Percentiles rank a stretch among this genome's conserved stretches.
Evolutionary conservation across 2,329 filamentous ascomycete species (phyloP).

Genomic region (Trichoderma sp.): DNA sequence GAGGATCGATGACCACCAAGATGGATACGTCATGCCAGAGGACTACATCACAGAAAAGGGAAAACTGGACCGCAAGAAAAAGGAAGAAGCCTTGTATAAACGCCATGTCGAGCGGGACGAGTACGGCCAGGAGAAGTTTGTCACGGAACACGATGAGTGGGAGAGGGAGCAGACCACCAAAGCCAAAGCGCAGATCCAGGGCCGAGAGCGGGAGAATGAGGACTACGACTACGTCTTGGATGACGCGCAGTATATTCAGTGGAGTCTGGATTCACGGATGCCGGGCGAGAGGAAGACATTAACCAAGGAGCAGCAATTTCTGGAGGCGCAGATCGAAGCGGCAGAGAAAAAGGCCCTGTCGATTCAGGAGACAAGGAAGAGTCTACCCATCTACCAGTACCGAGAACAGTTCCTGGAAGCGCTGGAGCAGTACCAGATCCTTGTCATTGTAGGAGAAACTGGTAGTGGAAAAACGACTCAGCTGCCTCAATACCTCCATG

Average conservation of each 20-base stretch:
- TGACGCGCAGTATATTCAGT: constrained; percentile 83
- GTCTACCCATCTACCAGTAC: constrained; percentile 86
- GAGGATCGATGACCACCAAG: constrained; percentile 85
- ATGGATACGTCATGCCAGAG: constrained; percentile 91
- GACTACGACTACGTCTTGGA: constrained; percentile 96
- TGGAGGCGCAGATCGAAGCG: constrained; percentile 81
- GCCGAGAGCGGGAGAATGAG: constrained; percentile 73
- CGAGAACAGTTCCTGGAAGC: constrained; percentile 85
- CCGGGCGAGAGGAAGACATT: constrained; percentile 72
- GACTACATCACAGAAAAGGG: constrained; percentile 95
- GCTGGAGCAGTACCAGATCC: constrained; percentile 79
- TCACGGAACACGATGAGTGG: constrained; percentile 96
- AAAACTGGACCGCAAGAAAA: constrained; percentile 83
- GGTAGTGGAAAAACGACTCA: constrained; percentile 97
- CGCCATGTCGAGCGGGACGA: constrained; percentile 87
- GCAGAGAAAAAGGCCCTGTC: constrained; percentile 86
- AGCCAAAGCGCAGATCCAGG: constrained; percentile 82
- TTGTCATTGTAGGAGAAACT: constrained; percentile 94
- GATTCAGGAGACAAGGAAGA: constrained; percentile 90
- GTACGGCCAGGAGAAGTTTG: constrained; percentile 82
- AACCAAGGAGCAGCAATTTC: constrained; percentile 76
- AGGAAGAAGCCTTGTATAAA: constrained; percentile 87
- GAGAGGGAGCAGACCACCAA: constrained; percentile 87
- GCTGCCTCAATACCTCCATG: constrained; percentile 88
- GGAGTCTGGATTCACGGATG: constrained; percentile 73